Conservation (phyloP, 148 eudicot genomes). For the Drosera capensis region DNA sequence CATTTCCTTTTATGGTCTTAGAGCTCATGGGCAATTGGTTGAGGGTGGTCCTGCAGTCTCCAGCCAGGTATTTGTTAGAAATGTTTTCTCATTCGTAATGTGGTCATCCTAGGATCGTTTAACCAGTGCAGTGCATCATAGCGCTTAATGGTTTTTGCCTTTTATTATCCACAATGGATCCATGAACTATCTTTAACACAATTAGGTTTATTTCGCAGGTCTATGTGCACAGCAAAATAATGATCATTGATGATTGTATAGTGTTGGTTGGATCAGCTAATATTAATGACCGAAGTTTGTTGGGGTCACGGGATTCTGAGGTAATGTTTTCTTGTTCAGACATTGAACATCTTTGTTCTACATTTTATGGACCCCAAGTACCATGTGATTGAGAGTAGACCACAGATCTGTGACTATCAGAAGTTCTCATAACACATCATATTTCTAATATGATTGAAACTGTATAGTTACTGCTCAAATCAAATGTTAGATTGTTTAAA, state of each 20-base stretch:
- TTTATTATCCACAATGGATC: too few relatives aligned
- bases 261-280: conserved; percentile 91
- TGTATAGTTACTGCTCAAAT: too few relatives aligned
- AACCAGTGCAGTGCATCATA: too few relatives aligned
- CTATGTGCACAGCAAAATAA: conserved; percentile 94
- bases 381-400: too few relatives aligned
- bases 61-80: conserved; percentile 56
- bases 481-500: too few relatives aligned
- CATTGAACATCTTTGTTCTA: not conserved
- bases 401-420: too few relatives aligned
- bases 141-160: too few relatives aligned
- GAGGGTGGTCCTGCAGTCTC: conserved; percentile 73
- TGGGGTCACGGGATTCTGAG: conserved; percentile 98
- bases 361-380: too few relatives aligned
- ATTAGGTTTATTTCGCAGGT: conserved; percentile 30
- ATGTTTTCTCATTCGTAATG: not conserved
- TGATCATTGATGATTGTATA: conserved; percentile 78
- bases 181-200: too few relatives aligned
- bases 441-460: too few relatives aligned
- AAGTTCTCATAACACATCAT: too few relatives aligned
- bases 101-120: too few relatives aligned
- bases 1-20: conserved; percentile 89
- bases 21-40: conserved; percentile 77
- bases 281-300: conserved; percentile 91
- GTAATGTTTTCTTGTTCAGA: conserved; percentile 18